Evolutionary conservation across 306 rosid species (phyloP).

Genomic region (Sechiopsis laciniata): DNA sequence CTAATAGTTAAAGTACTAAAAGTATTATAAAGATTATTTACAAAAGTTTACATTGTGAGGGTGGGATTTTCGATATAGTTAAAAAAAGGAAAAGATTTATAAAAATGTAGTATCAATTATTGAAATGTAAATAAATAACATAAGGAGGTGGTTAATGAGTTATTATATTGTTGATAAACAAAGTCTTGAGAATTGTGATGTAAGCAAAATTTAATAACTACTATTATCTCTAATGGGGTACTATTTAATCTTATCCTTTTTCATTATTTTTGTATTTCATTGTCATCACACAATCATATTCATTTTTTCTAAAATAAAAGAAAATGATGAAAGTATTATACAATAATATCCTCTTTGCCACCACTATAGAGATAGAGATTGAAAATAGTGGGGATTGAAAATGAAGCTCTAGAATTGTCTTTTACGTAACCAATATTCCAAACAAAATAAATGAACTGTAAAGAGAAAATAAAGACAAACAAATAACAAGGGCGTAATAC

Average conservation of each 20-base stretch:
- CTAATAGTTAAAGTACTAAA: too few relatives aligned
- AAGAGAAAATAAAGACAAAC: not conserved
- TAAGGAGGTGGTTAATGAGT: not conserved
- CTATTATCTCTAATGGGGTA: not conserved
- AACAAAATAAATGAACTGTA: not conserved
- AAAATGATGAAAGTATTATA: not conserved
- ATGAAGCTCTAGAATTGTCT: slow-evolving; percentile 8
- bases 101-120: not conserved
- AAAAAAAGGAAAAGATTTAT: too few relatives aligned
- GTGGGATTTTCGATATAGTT: not conserved
- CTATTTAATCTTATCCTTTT: not conserved
- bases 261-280: not conserved
- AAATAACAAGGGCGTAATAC: not conserved
- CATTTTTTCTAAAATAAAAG: not conserved
- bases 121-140: slow-evolving; percentile 8
- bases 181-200: not conserved
- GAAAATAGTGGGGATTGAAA: not conserved
- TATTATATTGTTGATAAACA: not conserved
- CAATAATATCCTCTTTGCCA: not conserved
- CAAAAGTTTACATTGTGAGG: not conserved
- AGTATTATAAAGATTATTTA: too few relatives aligned
- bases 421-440: not conserved
- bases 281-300: not conserved
- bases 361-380: slow-evolving; percentile 8
- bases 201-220: not conserved